Conservation (phyloP, 192 early-diverging fungal species). For the Cladochytrium replicatum region DNA sequence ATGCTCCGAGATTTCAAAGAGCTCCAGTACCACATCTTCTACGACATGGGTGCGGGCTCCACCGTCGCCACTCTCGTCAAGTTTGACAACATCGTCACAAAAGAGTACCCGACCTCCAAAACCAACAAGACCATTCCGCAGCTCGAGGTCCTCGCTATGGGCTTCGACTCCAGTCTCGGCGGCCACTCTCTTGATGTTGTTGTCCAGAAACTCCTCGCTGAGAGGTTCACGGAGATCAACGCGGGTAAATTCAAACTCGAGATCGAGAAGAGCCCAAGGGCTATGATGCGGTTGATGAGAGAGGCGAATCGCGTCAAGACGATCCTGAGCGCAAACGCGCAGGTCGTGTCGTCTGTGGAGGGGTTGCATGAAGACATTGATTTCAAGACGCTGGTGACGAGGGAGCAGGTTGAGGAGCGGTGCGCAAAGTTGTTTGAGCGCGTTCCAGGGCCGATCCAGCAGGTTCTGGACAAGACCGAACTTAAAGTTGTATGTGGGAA, state of each 20-base stretch:
- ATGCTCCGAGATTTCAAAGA: conserved; percentile 57
- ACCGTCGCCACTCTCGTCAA: conserved; percentile 81
- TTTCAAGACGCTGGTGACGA: conserved; percentile 67
- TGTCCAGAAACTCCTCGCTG: conserved; percentile 69
- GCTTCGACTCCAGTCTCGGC: conserved; percentile 75
- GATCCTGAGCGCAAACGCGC: conserved; percentile 88
- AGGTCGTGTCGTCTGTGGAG: conserved; percentile 79
- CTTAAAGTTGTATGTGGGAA: conserved; percentile 39
- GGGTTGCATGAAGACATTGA: conserved; percentile 77
- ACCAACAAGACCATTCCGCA: conserved; percentile 43
- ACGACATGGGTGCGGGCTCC: conserved; percentile 95
- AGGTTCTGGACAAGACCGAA: conserved; percentile 56
- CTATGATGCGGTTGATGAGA: conserved; percentile 80
- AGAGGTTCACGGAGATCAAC: conserved; percentile 55
- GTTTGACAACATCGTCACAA: conserved; percentile 45
- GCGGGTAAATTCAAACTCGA: conserved; percentile 36
- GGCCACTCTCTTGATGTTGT: conserved; percentile 78
- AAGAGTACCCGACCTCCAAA: background rate
- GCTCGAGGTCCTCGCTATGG: conserved; percentile 72
- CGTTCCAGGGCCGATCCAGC: conserved; percentile 62
- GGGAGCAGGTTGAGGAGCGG: conserved; percentile 68
- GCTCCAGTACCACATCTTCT: conserved; percentile 78
- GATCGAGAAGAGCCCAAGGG: conserved; percentile 59
- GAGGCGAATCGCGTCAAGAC: conserved; percentile 95
- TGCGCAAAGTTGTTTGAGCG: conserved; percentile 47